These are phyloP conservation scores for Quercus engelmannii DNA, from an alignment of 306 rosid species.

Conservation along the genomic window DNA sequence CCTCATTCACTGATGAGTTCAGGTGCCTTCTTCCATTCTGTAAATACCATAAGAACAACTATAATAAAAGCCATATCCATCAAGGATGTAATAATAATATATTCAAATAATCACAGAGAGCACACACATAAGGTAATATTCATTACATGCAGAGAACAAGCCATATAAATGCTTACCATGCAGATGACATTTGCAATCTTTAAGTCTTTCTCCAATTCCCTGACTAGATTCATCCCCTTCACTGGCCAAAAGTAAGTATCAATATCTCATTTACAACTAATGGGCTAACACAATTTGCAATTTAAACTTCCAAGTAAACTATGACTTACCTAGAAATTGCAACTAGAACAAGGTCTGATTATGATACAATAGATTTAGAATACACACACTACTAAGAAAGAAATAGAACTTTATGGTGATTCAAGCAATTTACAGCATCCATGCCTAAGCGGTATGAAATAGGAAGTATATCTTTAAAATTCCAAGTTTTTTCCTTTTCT, in stretches of 20 bases:
- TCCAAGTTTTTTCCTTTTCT: constrained; percentile 2
- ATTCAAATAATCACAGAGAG: constrained; percentile 9
- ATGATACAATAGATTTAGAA: constrained; percentile 11
- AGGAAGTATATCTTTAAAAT: not conserved
- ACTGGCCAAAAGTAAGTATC: constrained; percentile 95
- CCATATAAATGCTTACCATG: constrained; percentile 57
- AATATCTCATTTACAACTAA: constrained; percentile 37
- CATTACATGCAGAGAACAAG: constrained; percentile 9
- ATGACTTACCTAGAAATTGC: constrained; percentile 6
- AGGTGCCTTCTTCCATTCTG: constrained; percentile 99
- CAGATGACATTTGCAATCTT: constrained; percentile 97
- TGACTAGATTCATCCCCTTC: constrained; percentile 99
- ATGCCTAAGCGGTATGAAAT: not conserved
- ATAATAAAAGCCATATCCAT: constrained; percentile 23
- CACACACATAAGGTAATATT: constrained; percentile 9
- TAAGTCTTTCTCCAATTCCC: constrained; percentile 95
- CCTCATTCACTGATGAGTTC: constrained; percentile 86
- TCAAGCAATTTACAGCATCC: constrained; percentile 4
- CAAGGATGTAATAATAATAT: not conserved
- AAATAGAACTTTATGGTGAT: constrained; percentile 11
- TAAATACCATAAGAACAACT: constrained; percentile 27
- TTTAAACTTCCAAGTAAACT: constrained; percentile 1
- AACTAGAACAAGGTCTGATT: not conserved
- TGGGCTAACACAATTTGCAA: not conserved
- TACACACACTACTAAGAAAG: constrained; percentile 7